These are phyloP conservation scores for Tranzscheliella williamsii DNA, from an alignment of 1,284 basidiomycete species.

Conservation along the genomic window DNA sequence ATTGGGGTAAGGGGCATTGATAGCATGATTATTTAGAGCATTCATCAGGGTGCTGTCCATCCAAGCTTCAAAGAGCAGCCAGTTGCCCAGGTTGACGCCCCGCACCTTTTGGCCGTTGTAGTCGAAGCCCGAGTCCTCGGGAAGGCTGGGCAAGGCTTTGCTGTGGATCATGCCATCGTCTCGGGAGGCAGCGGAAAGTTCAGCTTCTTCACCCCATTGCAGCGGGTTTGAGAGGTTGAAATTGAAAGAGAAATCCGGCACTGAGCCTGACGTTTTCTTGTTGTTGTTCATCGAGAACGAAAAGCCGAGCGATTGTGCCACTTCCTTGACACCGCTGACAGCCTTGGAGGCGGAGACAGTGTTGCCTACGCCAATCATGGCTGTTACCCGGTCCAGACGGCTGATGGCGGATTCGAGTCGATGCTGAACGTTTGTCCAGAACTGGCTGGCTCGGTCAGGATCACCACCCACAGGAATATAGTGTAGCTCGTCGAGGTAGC, in stretches of 20 bases:
- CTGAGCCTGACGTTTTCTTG: slow-evolving; percentile 1
- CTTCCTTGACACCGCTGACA: slow-evolving; percentile 25
- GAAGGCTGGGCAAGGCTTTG: slow-evolving; percentile 23
- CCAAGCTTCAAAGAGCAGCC: slow-evolving; percentile 56
- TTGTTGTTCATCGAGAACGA: slow-evolving; percentile 25
- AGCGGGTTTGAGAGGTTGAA: slow-evolving; percentile 33
- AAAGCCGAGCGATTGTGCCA: slow-evolving; percentile 33
- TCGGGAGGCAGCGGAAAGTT: slow-evolving; percentile 19
- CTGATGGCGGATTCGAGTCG: slow-evolving; percentile 27
- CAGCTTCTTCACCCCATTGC: slow-evolving; percentile 32
- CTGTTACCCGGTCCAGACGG: slow-evolving; percentile 24
- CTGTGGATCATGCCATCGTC: slow-evolving; percentile 10
- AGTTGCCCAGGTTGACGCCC: slow-evolving; percentile 58
- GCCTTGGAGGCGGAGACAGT: slow-evolving; percentile 15
- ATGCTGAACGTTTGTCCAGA: slow-evolving; percentile 36
- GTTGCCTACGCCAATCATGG: slow-evolving; percentile 19
- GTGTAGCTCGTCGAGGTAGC: slow-evolving; percentile 39
- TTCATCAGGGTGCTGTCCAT: slow-evolving; percentile 64
- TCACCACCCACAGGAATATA: slow-evolving; percentile 13
- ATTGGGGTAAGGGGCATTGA: slow-evolving; percentile 45
- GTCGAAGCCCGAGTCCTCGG: slow-evolving; percentile 43
- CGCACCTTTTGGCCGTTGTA: slow-evolving; percentile 46
- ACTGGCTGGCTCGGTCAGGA: slow-evolving; percentile 17
- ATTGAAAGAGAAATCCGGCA: slow-evolving; percentile 34
- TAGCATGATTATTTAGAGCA: slow-evolving; percentile 46